phyloP scores from a whole-genome alignment of 2,329 filamentous ascomycete species.

The Xylariales sp. region DNA sequence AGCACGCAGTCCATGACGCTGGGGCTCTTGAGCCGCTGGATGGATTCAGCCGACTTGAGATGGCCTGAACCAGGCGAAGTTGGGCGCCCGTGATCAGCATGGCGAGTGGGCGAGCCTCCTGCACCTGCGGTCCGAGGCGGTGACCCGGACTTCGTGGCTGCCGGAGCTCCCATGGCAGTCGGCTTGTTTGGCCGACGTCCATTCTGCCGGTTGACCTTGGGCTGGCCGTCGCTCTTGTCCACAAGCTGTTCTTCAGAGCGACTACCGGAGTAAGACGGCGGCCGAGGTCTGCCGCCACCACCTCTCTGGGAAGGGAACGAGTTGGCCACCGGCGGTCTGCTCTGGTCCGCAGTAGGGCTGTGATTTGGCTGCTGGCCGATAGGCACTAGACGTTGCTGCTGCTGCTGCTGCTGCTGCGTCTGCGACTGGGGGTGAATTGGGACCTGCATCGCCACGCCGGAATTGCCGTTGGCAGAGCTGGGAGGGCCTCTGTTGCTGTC shows the following conservation, averaged over 20 bases:
- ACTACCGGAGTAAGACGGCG: conserved; percentile 25
- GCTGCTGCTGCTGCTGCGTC: conserved; percentile 17
- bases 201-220: conserved; percentile 22
- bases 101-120: not conserved
- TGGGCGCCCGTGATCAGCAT: no score
- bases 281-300: conserved; percentile 13
- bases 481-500: conserved; percentile 21
- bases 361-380: conserved; percentile 3
- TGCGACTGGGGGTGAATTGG: not conserved
- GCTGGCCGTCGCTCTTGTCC: conserved; percentile 16
- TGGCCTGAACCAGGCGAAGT: not conserved
- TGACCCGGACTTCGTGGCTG: conserved; percentile 15
- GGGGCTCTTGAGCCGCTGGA: conserved; percentile 40
- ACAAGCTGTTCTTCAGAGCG: conserved; percentile 27
- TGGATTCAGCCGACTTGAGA: conserved; percentile 14
- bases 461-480: conserved; percentile 11
- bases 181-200: conserved; percentile 13
- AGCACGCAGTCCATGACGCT: conserved; percentile 39
- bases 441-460: conserved; percentile 10
- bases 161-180: conserved; percentile 7
- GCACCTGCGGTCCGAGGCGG: conserved; percentile 16
- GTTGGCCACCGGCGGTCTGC: conserved; percentile 25
- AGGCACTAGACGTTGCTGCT: conserved; percentile 12
- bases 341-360: conserved; percentile 14
- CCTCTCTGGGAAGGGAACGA: conserved; percentile 14